Base-by-base conservation (phyloP, 1,284 basidiomycete species). In the Trichosporon asahii region DNA sequence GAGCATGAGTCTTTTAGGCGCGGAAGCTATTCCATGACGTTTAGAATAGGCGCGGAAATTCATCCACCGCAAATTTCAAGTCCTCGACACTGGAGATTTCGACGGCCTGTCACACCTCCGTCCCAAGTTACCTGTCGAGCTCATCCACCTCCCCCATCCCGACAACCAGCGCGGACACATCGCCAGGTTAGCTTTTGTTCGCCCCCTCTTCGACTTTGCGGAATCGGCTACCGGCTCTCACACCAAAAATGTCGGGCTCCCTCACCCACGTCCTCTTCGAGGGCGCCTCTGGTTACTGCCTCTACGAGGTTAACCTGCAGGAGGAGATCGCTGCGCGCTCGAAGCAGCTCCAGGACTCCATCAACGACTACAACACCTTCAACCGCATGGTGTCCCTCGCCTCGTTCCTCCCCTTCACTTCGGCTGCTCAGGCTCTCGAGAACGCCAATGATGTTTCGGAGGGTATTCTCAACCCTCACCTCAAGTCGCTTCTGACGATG, bases 401-500 rank as follows among this genome's bases (percentile, higher is more conserved):
- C 83, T 95, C 92, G 80, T 99, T 98, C 86, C 88, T 90, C 70
- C 96, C 97, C 1, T 99, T 97, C 88, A 94, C 94, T 83, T 95
- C 88, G 75, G 95, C 95, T 49, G 94, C 94, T 1, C 92, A 98
- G 83, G 97, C 96, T 31, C 86, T 99, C 75, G 95, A 99, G 85
- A 98, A 97, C 79, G 91, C 91, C 69, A 97, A 98, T 82, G 95
- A 99, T 84, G 85, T 99, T 18, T 98, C 96, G 5, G 96, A 98
- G 87, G 95, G 96, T 94, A 76, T 96, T 70, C 85, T 98, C 66
- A 95, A 93, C 82, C 92, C 94, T 74, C 89, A 94, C 83, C 86
- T 99, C 71, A 90, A 91, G 82, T 89, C 90, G 66, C 86, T 98
- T 66, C 88, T 99, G 72, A 93, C 96, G 82, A 87, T 98, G 74